A percentile compares a stretch with the other conserved stretches of the same genome.
Evolutionary conservation across 768 basidiomycete species (phyloP).

Genomic region (Phylloporus scabripes): DNA sequence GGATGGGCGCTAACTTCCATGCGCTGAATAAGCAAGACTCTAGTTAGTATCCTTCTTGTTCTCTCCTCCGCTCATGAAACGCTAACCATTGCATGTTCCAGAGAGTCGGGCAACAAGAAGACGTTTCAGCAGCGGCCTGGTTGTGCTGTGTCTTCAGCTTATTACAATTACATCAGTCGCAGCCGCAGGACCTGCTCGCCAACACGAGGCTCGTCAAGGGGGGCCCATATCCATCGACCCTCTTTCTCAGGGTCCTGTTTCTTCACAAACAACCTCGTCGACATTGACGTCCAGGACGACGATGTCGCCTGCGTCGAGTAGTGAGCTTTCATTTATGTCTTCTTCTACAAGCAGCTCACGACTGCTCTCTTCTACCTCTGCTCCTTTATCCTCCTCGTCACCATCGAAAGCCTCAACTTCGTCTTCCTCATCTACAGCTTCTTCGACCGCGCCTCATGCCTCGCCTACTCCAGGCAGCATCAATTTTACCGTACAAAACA

Average conservation of each 20-base stretch:
- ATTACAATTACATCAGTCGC: conserved; percentile 6
- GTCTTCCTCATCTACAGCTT: conserved; percentile 3
- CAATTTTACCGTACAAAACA: conserved; percentile 22
- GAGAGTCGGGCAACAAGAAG: conserved; percentile 8
- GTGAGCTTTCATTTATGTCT: conserved; percentile 9
- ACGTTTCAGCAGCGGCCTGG: conserved; percentile 3
- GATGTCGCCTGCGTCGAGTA: conserved; percentile 12
- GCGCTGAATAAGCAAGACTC: background rate
- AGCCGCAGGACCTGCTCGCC: conserved; percentile 11
- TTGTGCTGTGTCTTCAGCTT: conserved; percentile 7
- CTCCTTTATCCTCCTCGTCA: conserved; percentile 1
- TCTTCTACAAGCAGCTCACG: conserved; percentile 6
- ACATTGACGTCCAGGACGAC: conserved; percentile 3
- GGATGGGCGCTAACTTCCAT: background rate
- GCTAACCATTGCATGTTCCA: background rate
- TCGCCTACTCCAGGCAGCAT: conserved; percentile 14
- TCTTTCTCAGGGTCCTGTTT: conserved; percentile 2
- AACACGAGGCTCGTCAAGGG: conserved; percentile 22
- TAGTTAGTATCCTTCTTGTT: background rate
- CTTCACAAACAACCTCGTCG: conserved; percentile 3
- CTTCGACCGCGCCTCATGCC: conserved; percentile 14
- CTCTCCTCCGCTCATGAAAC: background rate
- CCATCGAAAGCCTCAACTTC: conserved; percentile 7
- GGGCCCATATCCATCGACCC: background rate
- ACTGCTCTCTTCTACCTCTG: background rate